Evolutionary conservation across 2,329 filamentous ascomycete species (phyloP), one percentile per base, ranked within the genome.

Genomic region (Coniochaeta sp.): DNA sequence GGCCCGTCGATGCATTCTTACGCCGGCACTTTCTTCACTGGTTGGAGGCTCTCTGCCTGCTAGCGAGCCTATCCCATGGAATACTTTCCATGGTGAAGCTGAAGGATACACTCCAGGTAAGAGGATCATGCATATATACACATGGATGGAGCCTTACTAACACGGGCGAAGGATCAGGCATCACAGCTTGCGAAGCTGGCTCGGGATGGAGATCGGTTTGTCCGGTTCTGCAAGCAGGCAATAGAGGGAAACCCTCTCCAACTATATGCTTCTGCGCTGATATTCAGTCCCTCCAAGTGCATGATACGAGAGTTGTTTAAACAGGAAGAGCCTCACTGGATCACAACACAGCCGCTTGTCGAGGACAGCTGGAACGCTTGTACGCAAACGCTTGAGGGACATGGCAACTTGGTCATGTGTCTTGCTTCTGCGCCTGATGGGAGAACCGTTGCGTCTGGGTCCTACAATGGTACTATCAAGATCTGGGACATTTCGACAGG

Each of bases 241-340:
- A 61, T 66, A 6, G 60, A 66, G 58, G 26, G 60, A 9, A 34
- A 28, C 34, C 65, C 64, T 43, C 64, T 66, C 58, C 62, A 66
- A 34, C 60, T 50, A n/a, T 65, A 66, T 56, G 38, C 61, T 28
- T 61, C 62, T 57, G 62, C 62, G 12, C 63, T 65, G 26, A 24
- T 65, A 59, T 66, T 66, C 26, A 47, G 34, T 31, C 64, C 63
- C n/a, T 40, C 58, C 22, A 1, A 43, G 16, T 62, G 60, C 34
- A 28, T 65, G 11, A 54, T 58, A 40, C 64, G 58, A 58, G 54
- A 36, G 5, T 14, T 19, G 9, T 66, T 64, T 44, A 40, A 43
- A 44, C 17, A n/a, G 16, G 62, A 66, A 56, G 59, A 59, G 60
- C 60, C 60, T 6, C n/a, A n/a, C n/a, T 11, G 31, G 31, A 33